Evolutionary conservation across 495 filamentous ascomycete genomes (phyloP), one percentile per base, ranked within the genome.

Genomic region (Immersiella caudata): DNA sequence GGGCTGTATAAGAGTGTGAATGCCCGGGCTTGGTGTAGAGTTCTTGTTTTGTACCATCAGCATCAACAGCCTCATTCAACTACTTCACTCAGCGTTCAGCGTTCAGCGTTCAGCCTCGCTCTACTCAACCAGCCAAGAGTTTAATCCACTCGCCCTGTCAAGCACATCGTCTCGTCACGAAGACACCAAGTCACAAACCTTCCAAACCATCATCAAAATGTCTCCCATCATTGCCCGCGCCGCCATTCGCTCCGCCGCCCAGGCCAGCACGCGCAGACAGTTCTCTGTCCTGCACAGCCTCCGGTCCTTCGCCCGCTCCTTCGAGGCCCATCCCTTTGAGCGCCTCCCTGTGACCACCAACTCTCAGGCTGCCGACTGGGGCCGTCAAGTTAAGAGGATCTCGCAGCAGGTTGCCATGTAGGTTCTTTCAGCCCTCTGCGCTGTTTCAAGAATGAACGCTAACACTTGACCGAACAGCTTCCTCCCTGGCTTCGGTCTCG

Each of bases 311-410:
- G 74, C 73, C 35, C 73, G 72, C 51, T 59, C 62, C 55, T 68
- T 78, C 59, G 76, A 78, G 75, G 21, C 75, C 21, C 76, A 78
- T 51, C 76, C 76, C 27, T 76, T 75, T 64, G 71, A 75, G 69
- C 74, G 76, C 16, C 69, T 77, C 27, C 76, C 76, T 50, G 66
- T 71, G 1, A 26, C 70, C 12, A 62, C 26, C 57, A 67, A 55
- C 36, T 24, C 73, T 18, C 66, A 68, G 11, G 25, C 64, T 1
- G 71, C 62, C n/a, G 76, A 78, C 64, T 77, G 69, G 68, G 71
- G 68, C 62, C 59, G 33, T 29, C 65, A 70, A n/a, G 35, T 67
- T 21, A 70, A 65, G 66, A 29, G 70, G 16, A 29, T 68, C 12
- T 64, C 35, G 4, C 40, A 49, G 14, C 60, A 71, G 27, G 61